Evolutionary conservation across 306 rosid genomes (phyloP), one percentile per base, ranked within the genome.

Genomic region (Astragalus glycyphyllos): DNA sequence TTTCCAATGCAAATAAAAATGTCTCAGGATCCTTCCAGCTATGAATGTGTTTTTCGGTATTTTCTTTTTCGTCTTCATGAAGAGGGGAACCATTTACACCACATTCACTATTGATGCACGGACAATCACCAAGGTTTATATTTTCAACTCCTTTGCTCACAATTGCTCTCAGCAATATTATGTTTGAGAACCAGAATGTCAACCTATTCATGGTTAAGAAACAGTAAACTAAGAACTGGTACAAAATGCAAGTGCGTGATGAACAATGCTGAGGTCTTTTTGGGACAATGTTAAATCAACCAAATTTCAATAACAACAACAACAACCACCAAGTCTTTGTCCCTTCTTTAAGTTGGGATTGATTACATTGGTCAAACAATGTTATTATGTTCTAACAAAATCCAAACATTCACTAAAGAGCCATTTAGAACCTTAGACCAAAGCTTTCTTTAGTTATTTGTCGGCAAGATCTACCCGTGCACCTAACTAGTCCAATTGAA

Each of bases 121-220:
- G 65, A 70, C 76, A 60, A 66, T 49, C 57, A 49, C 76, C 75
- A 40, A 38, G 59, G 47, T 73, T 79, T 68, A 46, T 14, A 66
- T 81, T 74, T 32, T 64, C 78, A 68, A 78, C 66, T 71, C 61
- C 76, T 79, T 87, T 84, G 74, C 84, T 78, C 44, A 92, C 58
- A 55, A 87, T 81, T 62, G 90, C 83, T 79, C 92, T 92, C 80
- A 92, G 82, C 73, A 81, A 75, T 76, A 92, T 79, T 75, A 88
- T 58, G 69, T 92, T 92, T 47, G 97, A 92, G 83, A 92, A 75
- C 97, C 97, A 92, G 81, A 92, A 92, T 66, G 92, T 86, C 90
- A 92, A 86, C 89, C 97, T 92, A 85, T 82, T 79, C 61, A 81
- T 74, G 40, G 69, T 73, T 56, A 63, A 65, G 23, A 72, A 73